Base-by-base conservation (phyloP, 495 filamentous ascomycete genomes). In the Penicillium paradoxum region DNA sequence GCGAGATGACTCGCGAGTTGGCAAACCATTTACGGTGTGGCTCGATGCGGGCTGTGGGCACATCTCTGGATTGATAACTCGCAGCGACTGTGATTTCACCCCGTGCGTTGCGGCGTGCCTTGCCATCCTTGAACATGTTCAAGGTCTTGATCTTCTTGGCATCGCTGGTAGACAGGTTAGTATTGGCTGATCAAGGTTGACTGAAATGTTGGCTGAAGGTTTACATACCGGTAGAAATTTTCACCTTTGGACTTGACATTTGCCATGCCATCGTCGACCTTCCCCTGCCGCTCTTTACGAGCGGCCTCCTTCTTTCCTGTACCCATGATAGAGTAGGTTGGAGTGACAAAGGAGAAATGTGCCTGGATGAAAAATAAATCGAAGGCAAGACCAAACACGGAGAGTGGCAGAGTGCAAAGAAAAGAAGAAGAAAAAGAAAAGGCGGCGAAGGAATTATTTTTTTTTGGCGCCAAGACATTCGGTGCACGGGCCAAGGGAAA, bases 201-300 rank as follows among this genome's bases (percentile, higher is more conserved):
- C 21, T 37, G 30, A 21, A 3, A 27, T 34, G 7, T 9, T 9
- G 25, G 42, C 22, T 18, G 14, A 52, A 11, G 11, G 25, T 37
- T 40, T 33, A 63, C 71, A 52, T 75, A 84, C 75, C 89, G 79
- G 70, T 95, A 95, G 72, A 95, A 95, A 70, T 95, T 95, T 79
- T 97, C 95, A 68, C 95, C 93, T 71, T 98, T 98, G 54, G 81
- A 76, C 66, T 85, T 89, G 48, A 97, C 90, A 74, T 97, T 95
- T 53, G 68, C 78, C 88, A 92, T 91, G 60, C 90, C 91, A 80
- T 90, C 85, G 53, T 79, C 79, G 43, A 75, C 74, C 77, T 91
- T 90, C 45, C 90, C 90, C 78, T 95, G 81, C 58, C 89, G 77
- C 79, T 78, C 78, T 71, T 86, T 85, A 68, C 93, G 85, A 65